Conservation (phyloP, 495 filamentous ascomycete species). For the Xylaria bambusicola region DNA sequence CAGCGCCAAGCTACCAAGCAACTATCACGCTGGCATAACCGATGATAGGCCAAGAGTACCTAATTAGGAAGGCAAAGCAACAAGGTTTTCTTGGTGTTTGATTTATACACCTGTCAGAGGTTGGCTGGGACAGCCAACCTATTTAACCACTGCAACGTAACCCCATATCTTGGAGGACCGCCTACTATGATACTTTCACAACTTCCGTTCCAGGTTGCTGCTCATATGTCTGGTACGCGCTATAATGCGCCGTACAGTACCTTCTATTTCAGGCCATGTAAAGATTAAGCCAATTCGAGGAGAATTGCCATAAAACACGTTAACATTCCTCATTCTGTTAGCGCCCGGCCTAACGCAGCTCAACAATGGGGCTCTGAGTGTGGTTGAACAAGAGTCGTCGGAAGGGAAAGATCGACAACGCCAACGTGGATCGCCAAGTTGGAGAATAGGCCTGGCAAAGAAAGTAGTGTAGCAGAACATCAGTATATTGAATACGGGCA, state of each 20-base stretch:
- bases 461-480: too few relatives aligned
- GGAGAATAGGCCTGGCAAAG: too few relatives aligned
- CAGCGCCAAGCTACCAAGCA: too few relatives aligned
- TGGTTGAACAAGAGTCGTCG: too few relatives aligned
- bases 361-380: too few relatives aligned
- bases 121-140: slow-evolving; percentile 11
- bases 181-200: slow-evolving; percentile 14
- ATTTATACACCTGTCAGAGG: slow-evolving; percentile 4
- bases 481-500: too few relatives aligned
- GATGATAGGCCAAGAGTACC: slow-evolving; percentile 16
- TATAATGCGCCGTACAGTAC: slow-evolving; percentile 16
- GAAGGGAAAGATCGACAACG: too few relatives aligned
- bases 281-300: slow-evolving; percentile 2
- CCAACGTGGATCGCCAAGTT: too few relatives aligned
- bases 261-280: slow-evolving; percentile 23
- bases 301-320: too few relatives aligned
- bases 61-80: slow-evolving; percentile 15
- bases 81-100: slow-evolving; percentile 14
- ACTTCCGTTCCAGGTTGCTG: slow-evolving; percentile 13
- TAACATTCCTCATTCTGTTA: too few relatives aligned
- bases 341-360: too few relatives aligned
- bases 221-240: slow-evolving; percentile 12
- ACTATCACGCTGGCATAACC: slow-evolving; percentile 17
- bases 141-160: slow-evolving; percentile 14
- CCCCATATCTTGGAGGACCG: slow-evolving; percentile 7